Base-by-base conservation (phyloP, 2,329 filamentous ascomycete species). In the Endoconidiophora polonica region DNA sequence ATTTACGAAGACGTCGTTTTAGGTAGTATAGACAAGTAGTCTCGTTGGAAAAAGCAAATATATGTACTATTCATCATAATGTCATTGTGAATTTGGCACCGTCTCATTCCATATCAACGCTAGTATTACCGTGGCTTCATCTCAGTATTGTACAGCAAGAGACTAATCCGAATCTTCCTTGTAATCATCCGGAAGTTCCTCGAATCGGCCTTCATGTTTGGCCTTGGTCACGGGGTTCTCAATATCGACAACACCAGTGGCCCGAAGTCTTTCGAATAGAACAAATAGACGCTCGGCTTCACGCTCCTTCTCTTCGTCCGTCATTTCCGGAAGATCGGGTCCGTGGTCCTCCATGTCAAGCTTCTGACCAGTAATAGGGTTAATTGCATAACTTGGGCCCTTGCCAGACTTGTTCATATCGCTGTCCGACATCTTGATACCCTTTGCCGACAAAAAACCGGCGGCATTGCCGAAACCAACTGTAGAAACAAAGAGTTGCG, bases 401-500 rank as follows among this genome's bases (percentile, higher is more conserved):
- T 5, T 42, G 20, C 40, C 51, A 43, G 37, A 46, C 36, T 50
- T 47, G 22, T 36, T 46, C 43, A 55, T 46, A 9, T 56, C 51
- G 20, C 50, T 48, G 16, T 55, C 50, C 5, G 53, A 56, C 39
- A 56, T 50, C 26, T 53, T 54, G 52, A 63, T 61, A 9, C 58
- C 60, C 57, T 80, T 73, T 7, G 77, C 66, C 1, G 79, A 75
- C 14, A 98, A 68, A 61, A 91, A 94, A 0, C 91, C 91, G 0
- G 87, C 85, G 0, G 91, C 91, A 59, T 85, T 94, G 0, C 91
- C 91, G 60, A 94, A 98, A 0, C 91, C 91, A 10, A 98, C 85
- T 57, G 95, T 95, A 47, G 84, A 74, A 0, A 96, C 83, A 59
- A 95, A 91, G 26, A 72, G 82, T 14, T 73, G 74, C 0, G 88